Evolutionary conservation across 208 protist genomes (phyloP).

Genomic region (Sergeia podlipaevii): DNA sequence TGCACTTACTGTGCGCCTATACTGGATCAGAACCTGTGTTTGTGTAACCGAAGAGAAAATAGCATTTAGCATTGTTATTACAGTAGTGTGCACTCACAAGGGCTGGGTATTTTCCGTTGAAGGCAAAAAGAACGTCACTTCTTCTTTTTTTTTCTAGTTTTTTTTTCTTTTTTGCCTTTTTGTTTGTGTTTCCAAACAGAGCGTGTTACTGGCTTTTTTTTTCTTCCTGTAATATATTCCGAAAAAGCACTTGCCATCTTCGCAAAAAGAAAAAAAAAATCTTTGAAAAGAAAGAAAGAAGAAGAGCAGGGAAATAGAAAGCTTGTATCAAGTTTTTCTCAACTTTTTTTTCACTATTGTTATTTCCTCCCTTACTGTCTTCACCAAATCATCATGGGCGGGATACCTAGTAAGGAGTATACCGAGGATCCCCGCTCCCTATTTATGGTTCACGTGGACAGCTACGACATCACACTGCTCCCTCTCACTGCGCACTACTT

Average conservation of each 20-base stretch:
- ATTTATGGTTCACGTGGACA: constrained; percentile 37
- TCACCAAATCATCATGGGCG: constrained; percentile 30
- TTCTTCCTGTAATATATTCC: constrained; percentile 1
- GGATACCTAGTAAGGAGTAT: constrained; percentile 45
- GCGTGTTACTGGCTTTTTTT: background rate
- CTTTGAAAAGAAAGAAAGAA: background rate
- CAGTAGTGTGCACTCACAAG: too few species aligned
- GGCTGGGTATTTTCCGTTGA: too few species aligned
- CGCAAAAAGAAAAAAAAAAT: constrained; percentile 1
- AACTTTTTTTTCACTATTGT: constrained; percentile 6
- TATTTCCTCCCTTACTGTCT: constrained; percentile 2
- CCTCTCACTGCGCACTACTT: constrained; percentile 65
- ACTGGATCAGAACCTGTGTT: too few species aligned
- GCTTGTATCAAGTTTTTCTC: background rate
- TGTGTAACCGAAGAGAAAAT: too few species aligned
- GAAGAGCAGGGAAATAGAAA: background rate
- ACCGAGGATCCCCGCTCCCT: constrained; percentile 42
- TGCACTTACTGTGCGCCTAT: too few species aligned
- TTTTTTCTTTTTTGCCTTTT: background rate
- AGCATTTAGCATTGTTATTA: too few species aligned
- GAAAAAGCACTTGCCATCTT: background rate
- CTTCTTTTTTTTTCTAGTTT: background rate
- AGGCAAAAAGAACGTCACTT: background rate
- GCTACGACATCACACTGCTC: constrained; percentile 24
- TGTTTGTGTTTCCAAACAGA: too few species aligned